These are phyloP conservation scores for Xylaria sp. DNA, from an alignment of 2,329 filamentous ascomycete genomes.

Conservation along the genomic window DNA sequence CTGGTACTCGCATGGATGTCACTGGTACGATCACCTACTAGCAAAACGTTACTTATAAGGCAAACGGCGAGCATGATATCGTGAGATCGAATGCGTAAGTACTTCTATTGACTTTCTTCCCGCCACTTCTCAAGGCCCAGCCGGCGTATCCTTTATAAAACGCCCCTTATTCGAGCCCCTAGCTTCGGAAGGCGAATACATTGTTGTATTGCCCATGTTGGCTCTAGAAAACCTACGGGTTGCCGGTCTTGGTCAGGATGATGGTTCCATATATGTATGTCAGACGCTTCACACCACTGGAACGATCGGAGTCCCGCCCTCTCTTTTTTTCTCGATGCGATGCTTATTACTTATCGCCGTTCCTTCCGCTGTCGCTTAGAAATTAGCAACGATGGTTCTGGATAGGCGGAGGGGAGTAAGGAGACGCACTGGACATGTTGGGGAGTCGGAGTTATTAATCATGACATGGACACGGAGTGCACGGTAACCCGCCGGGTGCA, in stretches of 20 bases:
- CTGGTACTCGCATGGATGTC: not conserved
- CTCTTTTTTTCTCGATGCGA: slow-evolving; percentile 10
- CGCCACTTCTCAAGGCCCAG: not conserved
- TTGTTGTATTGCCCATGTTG: slow-evolving; percentile 5
- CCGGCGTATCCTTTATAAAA: not conserved
- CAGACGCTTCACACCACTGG: slow-evolving; percentile 34
- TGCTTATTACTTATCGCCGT: not conserved
- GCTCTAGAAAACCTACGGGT: not conserved
- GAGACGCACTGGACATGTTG: not conserved
- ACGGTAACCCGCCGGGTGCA: not conserved
- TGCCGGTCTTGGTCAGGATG: slow-evolving; percentile 12
- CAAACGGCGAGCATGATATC: slow-evolving; percentile 8
- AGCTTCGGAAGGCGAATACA: slow-evolving; percentile 9
- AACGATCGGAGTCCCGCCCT: not conserved
- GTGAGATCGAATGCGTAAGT: slow-evolving; percentile 1
- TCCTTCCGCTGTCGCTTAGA: slow-evolving; percentile 9
- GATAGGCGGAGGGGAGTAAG: not conserved
- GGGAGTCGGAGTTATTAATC: not conserved
- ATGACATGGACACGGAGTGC: not conserved
- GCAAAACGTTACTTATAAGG: not conserved
- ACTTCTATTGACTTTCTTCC: not conserved
- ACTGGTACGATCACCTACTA: not conserved
- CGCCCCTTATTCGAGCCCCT: slow-evolving; percentile 13
- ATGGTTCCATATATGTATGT: slow-evolving; percentile 34
- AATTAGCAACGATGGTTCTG: slow-evolving; percentile 11